Evolutionary conservation across 805 yeast species (phyloP).

Genomic region (Cyberlindnera veronae): DNA sequence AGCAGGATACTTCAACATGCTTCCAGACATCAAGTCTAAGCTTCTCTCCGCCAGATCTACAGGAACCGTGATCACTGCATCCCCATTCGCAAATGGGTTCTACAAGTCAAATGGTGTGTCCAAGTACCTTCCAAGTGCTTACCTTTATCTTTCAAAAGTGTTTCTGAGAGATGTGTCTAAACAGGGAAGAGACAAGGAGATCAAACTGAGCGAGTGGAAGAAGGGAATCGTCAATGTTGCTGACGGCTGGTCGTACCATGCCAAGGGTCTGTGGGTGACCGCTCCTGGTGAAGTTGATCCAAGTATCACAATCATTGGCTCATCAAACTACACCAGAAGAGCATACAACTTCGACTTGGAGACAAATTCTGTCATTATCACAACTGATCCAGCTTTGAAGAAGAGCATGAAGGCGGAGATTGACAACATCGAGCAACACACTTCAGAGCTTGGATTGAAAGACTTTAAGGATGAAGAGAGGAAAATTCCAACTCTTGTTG

Average conservation of each 20-base stretch:
- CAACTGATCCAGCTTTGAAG: conserved; percentile 61
- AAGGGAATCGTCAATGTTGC: conserved; percentile 78
- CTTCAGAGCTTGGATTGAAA: conserved; percentile 49
- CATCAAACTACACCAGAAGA: conserved; percentile 89
- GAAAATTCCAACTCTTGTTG: conserved; percentile 58
- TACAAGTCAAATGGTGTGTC: conserved; percentile 81
- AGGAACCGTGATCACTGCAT: conserved; percentile 82
- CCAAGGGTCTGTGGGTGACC: conserved; percentile 89
- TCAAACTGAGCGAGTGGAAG: conserved; percentile 78
- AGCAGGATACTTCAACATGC: conserved; percentile 94
- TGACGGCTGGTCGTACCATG: conserved; percentile 96
- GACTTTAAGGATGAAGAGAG: conserved; percentile 66
- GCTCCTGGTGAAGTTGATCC: conserved; percentile 58
- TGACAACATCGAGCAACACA: conserved; percentile 50
- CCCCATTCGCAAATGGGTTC: conserved; percentile 93
- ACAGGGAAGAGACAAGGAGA: conserved; percentile 39
- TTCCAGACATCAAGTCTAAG: conserved; percentile 61
- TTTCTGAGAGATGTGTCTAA: conserved; percentile 54
- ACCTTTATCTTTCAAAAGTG: conserved; percentile 65
- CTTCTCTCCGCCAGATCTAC: conserved; percentile 54
- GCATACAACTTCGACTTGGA: conserved; percentile 88
- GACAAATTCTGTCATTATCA: conserved; percentile 76
- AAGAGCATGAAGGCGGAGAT: conserved; percentile 58
- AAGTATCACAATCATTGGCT: conserved; percentile 78
- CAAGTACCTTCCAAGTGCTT: conserved; percentile 80